phyloP scores from a whole-genome alignment of 1,139 yeast genomes.

The Taphrina flavorubra region DNA sequence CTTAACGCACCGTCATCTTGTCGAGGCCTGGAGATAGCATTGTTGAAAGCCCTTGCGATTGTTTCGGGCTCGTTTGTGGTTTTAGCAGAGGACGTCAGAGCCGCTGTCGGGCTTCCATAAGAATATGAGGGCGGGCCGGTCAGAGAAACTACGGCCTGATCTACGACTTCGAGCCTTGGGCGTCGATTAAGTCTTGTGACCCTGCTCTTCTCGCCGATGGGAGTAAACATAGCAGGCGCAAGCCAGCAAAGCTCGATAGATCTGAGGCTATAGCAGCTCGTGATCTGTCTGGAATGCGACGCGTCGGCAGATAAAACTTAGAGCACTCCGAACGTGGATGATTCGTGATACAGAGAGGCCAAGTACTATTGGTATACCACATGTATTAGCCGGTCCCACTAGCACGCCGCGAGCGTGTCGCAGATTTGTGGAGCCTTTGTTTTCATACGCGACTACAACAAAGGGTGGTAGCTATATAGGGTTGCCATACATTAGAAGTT shows the following conservation, averaged over 20 bases:
- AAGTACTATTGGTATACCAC: too few relatives aligned
- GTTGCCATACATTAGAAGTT: too few relatives aligned
- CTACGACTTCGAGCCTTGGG: constrained; percentile 5
- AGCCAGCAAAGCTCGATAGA: not conserved
- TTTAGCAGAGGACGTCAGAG: not conserved
- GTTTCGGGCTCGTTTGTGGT: constrained; percentile 7
- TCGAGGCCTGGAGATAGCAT: constrained; percentile 8
- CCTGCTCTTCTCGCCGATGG: constrained; percentile 30
- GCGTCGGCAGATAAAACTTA: too few relatives aligned
- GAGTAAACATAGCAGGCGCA: constrained; percentile 32
- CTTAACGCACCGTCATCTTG: not conserved
- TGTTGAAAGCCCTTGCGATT: constrained; percentile 36
- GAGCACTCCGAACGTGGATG: too few relatives aligned
- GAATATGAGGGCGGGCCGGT: constrained; percentile 41
- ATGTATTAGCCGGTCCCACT: too few relatives aligned
- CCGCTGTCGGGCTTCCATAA: constrained; percentile 38
- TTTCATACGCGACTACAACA: too few relatives aligned
- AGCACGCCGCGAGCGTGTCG: too few relatives aligned
- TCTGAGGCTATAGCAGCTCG: too few relatives aligned
- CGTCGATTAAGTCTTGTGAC: constrained; percentile 25
- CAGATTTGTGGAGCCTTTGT: too few relatives aligned
- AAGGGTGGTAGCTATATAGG: too few relatives aligned
- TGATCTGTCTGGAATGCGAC: too few relatives aligned
- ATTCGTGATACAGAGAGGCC: too few relatives aligned
- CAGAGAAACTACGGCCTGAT: not conserved